These are phyloP conservation scores for Alternaria novae-zelandiae DNA, from an alignment of 2,329 filamentous ascomycete genomes.

Conservation along the genomic window DNA sequence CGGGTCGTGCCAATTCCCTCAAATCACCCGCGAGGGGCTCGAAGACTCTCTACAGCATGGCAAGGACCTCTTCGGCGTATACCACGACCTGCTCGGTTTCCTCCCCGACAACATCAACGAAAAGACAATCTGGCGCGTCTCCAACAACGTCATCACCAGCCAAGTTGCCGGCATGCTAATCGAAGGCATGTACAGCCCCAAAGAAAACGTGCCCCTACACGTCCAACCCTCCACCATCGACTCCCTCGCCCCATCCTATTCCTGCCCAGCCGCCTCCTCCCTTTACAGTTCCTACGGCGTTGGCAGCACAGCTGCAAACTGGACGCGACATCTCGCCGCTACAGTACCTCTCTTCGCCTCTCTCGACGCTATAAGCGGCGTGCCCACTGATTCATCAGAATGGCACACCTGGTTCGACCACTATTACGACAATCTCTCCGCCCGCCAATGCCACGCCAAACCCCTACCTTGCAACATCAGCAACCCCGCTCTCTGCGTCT, in stretches of 20 bases:
- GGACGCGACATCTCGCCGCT: constrained; percentile 68
- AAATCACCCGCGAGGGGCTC: constrained; percentile 75
- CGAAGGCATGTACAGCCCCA: constrained; percentile 63
- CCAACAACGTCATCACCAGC: constrained; percentile 81
- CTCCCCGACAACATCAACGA: constrained; percentile 60
- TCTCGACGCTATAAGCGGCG: constrained; percentile 73
- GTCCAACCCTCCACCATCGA: constrained; percentile 67
- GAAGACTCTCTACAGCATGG: constrained; percentile 79
- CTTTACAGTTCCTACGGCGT: constrained; percentile 56
- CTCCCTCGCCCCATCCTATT: constrained; percentile 75
- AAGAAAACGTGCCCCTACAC: constrained; percentile 30
- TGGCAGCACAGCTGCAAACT: constrained; percentile 55
- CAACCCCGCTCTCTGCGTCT: constrained; percentile 64
- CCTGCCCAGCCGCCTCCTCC: constrained; percentile 62
- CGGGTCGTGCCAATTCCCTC: constrained; percentile 80
- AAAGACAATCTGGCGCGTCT: constrained; percentile 71
- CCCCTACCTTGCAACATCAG: constrained; percentile 71
- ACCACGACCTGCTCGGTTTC: constrained; percentile 72
- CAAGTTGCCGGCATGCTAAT: constrained; percentile 80
- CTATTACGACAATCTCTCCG: constrained; percentile 84
- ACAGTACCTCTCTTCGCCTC: constrained; percentile 61
- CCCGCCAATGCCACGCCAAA: constrained; percentile 76
- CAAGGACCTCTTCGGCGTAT: constrained; percentile 76
- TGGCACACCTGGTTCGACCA: constrained; percentile 80
- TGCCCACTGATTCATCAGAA: constrained; percentile 60